phyloP scores from a whole-genome alignment of 2,329 filamentous ascomycete genomes.

The Thielaviopsis ethacetica region DNA sequence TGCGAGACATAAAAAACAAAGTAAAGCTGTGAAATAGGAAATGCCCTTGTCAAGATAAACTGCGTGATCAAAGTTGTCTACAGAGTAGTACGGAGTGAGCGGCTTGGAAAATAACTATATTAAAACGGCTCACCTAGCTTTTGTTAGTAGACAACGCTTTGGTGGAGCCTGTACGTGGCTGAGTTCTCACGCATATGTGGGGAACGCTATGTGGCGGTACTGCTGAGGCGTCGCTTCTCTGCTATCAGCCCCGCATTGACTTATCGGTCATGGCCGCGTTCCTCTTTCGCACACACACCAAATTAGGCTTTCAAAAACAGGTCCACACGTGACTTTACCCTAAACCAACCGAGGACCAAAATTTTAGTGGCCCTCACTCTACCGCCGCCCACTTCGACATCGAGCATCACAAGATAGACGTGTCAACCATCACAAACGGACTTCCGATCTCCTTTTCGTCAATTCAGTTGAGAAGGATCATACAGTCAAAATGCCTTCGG shows the following conservation, averaged over 20 bases:
- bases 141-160: not conserved
- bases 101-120: not conserved
- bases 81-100: no score
- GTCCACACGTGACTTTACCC: constrained; percentile 11
- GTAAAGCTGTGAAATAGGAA: no score
- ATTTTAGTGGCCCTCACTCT: constrained; percentile 15
- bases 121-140: not conserved
- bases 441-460: constrained; percentile 21
- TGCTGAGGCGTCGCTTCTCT: not conserved
- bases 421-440: constrained; percentile 18
- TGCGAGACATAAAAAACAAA: no score
- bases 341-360: constrained; percentile 13
- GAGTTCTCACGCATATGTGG: not conserved
- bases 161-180: not conserved
- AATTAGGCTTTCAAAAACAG: constrained; percentile 10
- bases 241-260: constrained; percentile 2
- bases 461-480: constrained; percentile 24
- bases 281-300: constrained; percentile 9
- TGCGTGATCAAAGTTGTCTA: not conserved
- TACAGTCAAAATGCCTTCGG: constrained; percentile 65
- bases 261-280: constrained; percentile 4
- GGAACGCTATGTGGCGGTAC: not conserved
- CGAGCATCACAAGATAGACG: constrained; percentile 12
- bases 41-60: no score
- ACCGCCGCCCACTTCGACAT: constrained; percentile 12